Percentiles rank a stretch among this genome's conserved stretches.
These are phyloP conservation scores for Collybiopsis confluens DNA, from an alignment of 768 basidiomycete species.

Conservation along the genomic window DNA sequence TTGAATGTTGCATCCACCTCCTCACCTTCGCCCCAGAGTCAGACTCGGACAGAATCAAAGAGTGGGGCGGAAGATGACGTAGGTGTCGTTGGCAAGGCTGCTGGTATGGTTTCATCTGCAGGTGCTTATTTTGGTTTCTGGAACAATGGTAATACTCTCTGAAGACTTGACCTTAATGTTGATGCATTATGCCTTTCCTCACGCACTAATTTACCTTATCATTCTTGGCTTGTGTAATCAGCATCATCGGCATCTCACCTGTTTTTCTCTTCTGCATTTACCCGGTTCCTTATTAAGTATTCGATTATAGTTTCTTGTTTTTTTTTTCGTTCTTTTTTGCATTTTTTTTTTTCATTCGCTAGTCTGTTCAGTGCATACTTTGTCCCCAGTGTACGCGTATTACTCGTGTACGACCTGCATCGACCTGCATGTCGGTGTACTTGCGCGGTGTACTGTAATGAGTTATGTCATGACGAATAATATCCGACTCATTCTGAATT, in stretches of 20 bases:
- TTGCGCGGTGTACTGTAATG: too few relatives aligned
- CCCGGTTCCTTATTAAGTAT: neutral
- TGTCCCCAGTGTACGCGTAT: too few relatives aligned
- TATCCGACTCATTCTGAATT: too few relatives aligned
- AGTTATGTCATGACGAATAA: too few relatives aligned
- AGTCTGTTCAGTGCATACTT: too few relatives aligned
- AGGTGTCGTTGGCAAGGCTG: constrained; percentile 54
- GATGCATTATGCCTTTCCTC: neutral
- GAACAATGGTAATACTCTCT: constrained; percentile 16
- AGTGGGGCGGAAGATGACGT: constrained; percentile 9
- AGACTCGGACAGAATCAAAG: neutral
- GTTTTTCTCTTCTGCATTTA: neutral
- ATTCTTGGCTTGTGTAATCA: neutral
- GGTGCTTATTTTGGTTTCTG: constrained; percentile 69
- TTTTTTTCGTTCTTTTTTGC: neutral
- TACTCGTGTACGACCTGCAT: too few relatives aligned
- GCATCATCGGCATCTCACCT: neutral
- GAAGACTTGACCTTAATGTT: neutral
- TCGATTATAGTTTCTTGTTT: neutral
- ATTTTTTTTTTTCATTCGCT: neutral
- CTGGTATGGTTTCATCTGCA: constrained; percentile 77
- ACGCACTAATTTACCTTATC: neutral
- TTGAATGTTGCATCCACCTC: neutral
- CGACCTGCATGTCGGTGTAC: too few relatives aligned
- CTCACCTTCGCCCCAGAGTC: neutral